Base-by-base conservation (phyloP, 352 stramenopile species). In the Phytophthora pistaciae region DNA sequence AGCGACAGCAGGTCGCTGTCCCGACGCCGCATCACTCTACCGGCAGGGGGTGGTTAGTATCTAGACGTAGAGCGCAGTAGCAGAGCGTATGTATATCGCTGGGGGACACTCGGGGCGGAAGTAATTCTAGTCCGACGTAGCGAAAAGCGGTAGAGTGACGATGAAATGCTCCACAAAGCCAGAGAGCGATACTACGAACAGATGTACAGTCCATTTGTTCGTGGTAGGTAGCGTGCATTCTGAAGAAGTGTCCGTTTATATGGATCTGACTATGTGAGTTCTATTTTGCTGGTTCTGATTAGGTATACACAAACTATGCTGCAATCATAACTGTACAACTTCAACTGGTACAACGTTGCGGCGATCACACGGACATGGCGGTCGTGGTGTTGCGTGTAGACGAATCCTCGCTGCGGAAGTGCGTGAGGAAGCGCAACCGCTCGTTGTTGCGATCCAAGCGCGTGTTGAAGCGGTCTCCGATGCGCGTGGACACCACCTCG, bases 381-480 rank as follows among this genome's bases (percentile, higher is more conserved):
- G 42, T 49, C 42, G 42, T 49, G 42, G 42, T 13, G 42, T 49
- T 49, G 42, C 42, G 42, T 70, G 48, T 70, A 48, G 66, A 60
- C 56, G 65, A 70, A 42, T 74, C n/a, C 13, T 77, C 59, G 56
- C 33, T 68, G 56, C 68, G 65, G 36, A 79, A 77, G 56, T 73
- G 64, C 20, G 68, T 58, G 27, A 79, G 60, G 40, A 79, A 69
- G 11, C 61, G 65, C 42, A 70, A 40, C 42, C 64, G 64, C 8
- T 65, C 53, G 42, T 63, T 56, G n/a, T 67, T 46, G 46, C 55
- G 57, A 6, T 75, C 38, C 7, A 66, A 38, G 18, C 64, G 68
- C 46, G 66, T 42, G 21, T 67, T 70, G 46, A 83, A 86, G 20
- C 78, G 80, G 31, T 85, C 70, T 60, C 78, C 78, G 23, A 88